Conservation (phyloP, 2,329 filamentous ascomycete species). For the Talaromyces albobiverticillius region DNA sequence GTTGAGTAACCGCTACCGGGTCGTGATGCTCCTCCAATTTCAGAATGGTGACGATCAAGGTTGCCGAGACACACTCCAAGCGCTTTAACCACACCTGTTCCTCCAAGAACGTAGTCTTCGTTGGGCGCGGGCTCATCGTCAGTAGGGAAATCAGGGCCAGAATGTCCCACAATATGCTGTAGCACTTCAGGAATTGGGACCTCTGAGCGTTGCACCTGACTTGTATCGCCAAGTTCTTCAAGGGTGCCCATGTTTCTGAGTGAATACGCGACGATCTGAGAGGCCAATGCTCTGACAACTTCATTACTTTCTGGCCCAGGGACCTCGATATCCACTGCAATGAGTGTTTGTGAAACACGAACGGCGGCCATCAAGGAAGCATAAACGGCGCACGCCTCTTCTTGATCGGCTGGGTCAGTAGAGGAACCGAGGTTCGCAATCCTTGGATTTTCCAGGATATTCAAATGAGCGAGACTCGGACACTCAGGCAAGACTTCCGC, state of each 20-base stretch:
- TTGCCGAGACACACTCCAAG: slow-evolving; percentile 87
- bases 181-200: slow-evolving; percentile 77
- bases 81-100: slow-evolving; percentile 92
- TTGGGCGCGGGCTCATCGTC: slow-evolving; percentile 72
- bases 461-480: slow-evolving; percentile 77
- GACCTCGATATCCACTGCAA: slow-evolving; percentile 89
- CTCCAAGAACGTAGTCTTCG: slow-evolving; percentile 93
- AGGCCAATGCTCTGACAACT: slow-evolving; percentile 85
- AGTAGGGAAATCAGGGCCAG: slow-evolving; percentile 50
- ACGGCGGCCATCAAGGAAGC: slow-evolving; percentile 87
- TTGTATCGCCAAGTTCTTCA: slow-evolving; percentile 50
- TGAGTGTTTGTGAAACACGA: slow-evolving; percentile 75
- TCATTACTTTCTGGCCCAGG: slow-evolving; percentile 79
- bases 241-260: slow-evolving; percentile 81
- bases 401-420: slow-evolving; percentile 74
- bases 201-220: slow-evolving; percentile 43
- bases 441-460: slow-evolving; percentile 72
- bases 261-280: slow-evolving; percentile 92
- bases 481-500: slow-evolving; percentile 88
- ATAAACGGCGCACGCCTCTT: slow-evolving; percentile 91
- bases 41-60: slow-evolving; percentile 56
- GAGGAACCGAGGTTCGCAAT: slow-evolving; percentile 69
- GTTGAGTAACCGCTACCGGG: slow-evolving; percentile 54
- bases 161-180: slow-evolving; percentile 78
- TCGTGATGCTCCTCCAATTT: slow-evolving; percentile 33